Conservation (phyloP, 2,329 filamentous ascomycete species). For the Huntiella omanensis region DNA sequence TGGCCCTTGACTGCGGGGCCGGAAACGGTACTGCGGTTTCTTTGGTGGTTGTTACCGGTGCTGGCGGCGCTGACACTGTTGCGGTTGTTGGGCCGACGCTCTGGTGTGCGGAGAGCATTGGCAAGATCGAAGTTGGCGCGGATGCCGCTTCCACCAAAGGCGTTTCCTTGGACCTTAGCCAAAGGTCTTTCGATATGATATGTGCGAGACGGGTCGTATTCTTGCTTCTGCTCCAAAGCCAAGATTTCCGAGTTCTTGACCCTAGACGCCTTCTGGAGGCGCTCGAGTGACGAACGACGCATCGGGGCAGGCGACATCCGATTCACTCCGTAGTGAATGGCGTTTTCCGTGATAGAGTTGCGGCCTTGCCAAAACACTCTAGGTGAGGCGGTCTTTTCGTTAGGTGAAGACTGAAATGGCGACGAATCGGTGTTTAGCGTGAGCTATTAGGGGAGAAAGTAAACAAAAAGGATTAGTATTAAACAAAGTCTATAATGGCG, state of each 20-base stretch:
- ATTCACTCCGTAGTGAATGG: conserved; percentile 40
- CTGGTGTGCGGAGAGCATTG: conserved; percentile 16
- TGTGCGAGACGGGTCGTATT: conserved; percentile 70
- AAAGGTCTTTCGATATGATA: conserved; percentile 60
- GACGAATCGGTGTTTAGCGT: conserved; percentile 55
- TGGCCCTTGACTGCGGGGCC: conserved; percentile 10
- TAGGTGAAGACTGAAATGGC: conserved; percentile 69
- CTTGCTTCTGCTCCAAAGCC: conserved; percentile 74
- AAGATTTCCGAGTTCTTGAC: conserved; percentile 98
- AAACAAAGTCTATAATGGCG: no score
- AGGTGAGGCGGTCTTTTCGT: conserved; percentile 31
- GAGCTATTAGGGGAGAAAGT: conserved; percentile 30
- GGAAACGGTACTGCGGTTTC: conserved; percentile 29
- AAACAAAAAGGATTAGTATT: no score
- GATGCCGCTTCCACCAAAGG: conserved; percentile 38
- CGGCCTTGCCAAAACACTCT: conserved; percentile 81
- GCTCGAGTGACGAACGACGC: conserved; percentile 82
- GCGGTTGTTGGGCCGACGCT: conserved; percentile 21
- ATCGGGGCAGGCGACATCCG: conserved; percentile 45
- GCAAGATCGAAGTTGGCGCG: conserved; percentile 23
- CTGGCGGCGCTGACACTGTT: not conserved
- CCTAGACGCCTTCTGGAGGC: conserved; percentile 79
- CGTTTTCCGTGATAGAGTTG: conserved; percentile 54
- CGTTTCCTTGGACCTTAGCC: conserved; percentile 56
- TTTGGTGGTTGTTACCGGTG: conserved; percentile 14